A percentile compares a stretch with the other conserved stretches of the same genome.
Conservation (phyloP, 768 basidiomycete species). For the Guyanaporus albipodus region DNA sequence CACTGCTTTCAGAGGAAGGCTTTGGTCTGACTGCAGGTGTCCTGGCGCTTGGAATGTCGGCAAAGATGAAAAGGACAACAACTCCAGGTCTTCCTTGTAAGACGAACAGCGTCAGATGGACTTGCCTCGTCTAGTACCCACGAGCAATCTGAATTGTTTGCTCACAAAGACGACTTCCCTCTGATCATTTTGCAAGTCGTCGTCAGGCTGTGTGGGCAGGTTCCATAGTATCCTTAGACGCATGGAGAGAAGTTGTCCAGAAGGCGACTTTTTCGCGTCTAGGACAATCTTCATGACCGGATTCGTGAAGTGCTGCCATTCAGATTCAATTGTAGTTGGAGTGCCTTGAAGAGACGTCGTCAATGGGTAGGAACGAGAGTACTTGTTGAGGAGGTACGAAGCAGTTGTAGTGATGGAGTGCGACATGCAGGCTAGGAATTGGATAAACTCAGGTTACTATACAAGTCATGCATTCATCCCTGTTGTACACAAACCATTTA, state of each 20-base stretch:
- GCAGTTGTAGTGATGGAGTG: slow-evolving; percentile 51
- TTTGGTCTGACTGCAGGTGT: slow-evolving; percentile 39
- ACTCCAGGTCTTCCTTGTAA: slow-evolving; percentile 70
- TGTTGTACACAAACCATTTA: slow-evolving; percentile 4
- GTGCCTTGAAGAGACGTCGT: slow-evolving; percentile 9
- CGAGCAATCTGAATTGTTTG: not conserved
- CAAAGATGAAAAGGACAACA: slow-evolving; percentile 60
- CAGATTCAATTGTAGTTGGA: slow-evolving; percentile 33
- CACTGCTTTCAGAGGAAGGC: slow-evolving; percentile 75
- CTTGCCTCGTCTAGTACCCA: not conserved
- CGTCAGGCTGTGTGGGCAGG: slow-evolving; percentile 39
- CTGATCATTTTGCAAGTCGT: slow-evolving; percentile 39
- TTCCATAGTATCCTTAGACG: slow-evolving; percentile 64
- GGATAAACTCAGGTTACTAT: not conserved
- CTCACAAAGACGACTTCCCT: slow-evolving; percentile 67
- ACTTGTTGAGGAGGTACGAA: slow-evolving; percentile 56
- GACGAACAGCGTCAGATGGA: slow-evolving; percentile 6
- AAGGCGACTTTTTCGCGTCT: slow-evolving; percentile 51
- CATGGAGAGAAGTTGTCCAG: slow-evolving; percentile 56
- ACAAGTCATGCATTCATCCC: not conserved
- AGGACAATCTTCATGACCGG: slow-evolving; percentile 60
- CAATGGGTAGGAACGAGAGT: slow-evolving; percentile 60
- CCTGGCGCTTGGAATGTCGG: slow-evolving; percentile 26
- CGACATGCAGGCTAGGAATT: slow-evolving; percentile 18
- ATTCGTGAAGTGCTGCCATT: slow-evolving; percentile 80